Percentiles rank a stretch among this genome's conserved stretches.
phyloP scores from a whole-genome alignment of 192 early-diverging fungal genomes.

The Backusella westeae region DNA sequence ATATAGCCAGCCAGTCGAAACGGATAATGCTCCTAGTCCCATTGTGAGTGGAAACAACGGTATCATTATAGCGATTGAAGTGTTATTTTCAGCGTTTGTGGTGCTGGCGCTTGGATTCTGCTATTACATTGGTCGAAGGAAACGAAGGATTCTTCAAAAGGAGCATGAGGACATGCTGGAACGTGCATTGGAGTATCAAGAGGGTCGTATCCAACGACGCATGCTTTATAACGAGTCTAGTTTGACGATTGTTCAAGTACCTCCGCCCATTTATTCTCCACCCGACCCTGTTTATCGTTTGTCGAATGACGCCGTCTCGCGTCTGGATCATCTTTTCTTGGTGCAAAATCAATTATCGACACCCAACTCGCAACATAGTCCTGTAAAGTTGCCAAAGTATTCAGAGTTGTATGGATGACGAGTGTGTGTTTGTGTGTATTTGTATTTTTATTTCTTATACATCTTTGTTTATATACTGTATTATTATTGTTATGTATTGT shows the following conservation, averaged over 20 bases:
- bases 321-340: background rate
- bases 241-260: background rate
- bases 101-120: background rate
- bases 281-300: background rate
- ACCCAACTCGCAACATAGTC: background rate
- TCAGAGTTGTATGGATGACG: background rate
- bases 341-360: background rate
- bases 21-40: background rate
- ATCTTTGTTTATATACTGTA: background rate
- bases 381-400: constrained; percentile 5
- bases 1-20: background rate
- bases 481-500: background rate
- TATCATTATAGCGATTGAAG: background rate
- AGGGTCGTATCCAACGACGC: background rate
- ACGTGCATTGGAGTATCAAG: background rate
- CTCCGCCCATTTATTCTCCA: constrained; percentile 8
- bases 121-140: background rate
- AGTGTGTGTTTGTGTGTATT: background rate
- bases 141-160: background rate
- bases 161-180: background rate
- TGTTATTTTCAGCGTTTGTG: background rate
- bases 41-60: background rate
- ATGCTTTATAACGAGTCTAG: background rate
- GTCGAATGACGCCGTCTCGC: background rate
- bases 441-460: background rate